A percentile compares a stretch with the other conserved stretches of the same genome.
Conservation (phyloP, 495 filamentous ascomycete species). For the Penicillium ucsense region DNA sequence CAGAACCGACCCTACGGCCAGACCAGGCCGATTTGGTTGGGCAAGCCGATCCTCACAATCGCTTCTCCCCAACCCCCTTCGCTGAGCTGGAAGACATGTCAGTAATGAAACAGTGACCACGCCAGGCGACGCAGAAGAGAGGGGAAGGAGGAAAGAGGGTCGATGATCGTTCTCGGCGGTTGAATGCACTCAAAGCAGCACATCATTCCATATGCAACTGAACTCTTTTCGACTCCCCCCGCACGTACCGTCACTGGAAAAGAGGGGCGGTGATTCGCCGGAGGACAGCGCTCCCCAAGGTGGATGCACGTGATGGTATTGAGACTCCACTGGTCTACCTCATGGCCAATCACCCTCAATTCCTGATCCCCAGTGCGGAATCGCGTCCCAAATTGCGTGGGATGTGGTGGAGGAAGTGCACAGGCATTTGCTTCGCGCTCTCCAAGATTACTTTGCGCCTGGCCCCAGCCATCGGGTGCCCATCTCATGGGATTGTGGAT, state of each 20-base stretch:
- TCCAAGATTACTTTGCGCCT: not conserved
- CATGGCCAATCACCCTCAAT: not conserved
- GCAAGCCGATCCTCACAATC: too few relatives aligned
- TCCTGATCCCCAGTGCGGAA: not conserved
- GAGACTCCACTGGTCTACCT: not conserved
- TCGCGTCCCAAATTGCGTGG: not conserved
- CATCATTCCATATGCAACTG: not conserved
- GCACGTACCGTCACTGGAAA: not conserved
- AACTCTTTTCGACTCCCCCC: not conserved
- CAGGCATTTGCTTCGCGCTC: not conserved
- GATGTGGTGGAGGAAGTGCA: not conserved
- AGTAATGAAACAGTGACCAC: too few relatives aligned
- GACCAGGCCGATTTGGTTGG: too few relatives aligned
- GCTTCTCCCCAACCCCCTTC: too few relatives aligned
- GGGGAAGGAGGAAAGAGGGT: too few relatives aligned
- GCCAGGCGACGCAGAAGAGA: too few relatives aligned
- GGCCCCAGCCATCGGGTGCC: too few relatives aligned
- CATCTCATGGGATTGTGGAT: too few relatives aligned
- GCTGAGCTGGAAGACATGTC: too few relatives aligned
- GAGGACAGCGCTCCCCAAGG: constrained; percentile 20
- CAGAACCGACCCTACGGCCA: too few relatives aligned
- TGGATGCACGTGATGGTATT: constrained; percentile 12
- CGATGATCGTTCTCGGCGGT: too few relatives aligned
- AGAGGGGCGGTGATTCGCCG: constrained; percentile 12
- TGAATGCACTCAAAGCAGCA: too few relatives aligned